phyloP scores from a whole-genome alignment of 495 filamentous ascomycete genomes.

The Xylaria sp. region DNA sequence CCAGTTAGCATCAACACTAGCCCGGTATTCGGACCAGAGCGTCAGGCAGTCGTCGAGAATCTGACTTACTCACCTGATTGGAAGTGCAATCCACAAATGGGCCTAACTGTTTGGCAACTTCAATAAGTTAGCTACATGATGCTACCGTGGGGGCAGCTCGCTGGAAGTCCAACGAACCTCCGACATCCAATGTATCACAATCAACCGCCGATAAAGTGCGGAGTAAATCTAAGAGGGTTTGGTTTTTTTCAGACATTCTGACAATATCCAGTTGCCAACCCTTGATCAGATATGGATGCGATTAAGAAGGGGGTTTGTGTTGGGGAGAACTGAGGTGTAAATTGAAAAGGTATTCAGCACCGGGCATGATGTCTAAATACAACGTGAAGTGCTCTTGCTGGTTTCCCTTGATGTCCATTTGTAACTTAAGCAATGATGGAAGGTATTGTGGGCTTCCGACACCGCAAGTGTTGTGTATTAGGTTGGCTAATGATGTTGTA shows the following conservation, averaged over 20 bases:
- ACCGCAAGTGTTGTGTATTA: no score
- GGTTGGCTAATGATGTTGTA: no score
- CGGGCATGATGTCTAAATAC: neutral
- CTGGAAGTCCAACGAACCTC: slow-evolving; percentile 47
- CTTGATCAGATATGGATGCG: neutral
- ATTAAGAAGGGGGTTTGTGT: neutral
- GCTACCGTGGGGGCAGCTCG: neutral
- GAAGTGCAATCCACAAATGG: slow-evolving; percentile 73
- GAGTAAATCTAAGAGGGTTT: slow-evolving; percentile 43
- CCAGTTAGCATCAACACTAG: neutral
- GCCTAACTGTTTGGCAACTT: slow-evolving; percentile 62
- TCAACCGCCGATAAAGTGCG: slow-evolving; percentile 54
- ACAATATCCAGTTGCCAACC: neutral
- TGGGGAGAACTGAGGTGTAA: neutral
- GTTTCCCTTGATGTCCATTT: neutral
- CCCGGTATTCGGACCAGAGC: neutral
- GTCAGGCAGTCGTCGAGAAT: neutral
- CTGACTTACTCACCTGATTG: slow-evolving; percentile 58
- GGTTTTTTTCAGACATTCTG: slow-evolving; percentile 3
- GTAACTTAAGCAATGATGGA: neutral
- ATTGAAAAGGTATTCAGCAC: neutral
- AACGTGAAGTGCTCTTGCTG: neutral
- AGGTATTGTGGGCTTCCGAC: neutral
- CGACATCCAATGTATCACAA: slow-evolving; percentile 66
- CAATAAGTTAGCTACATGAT: slow-evolving; percentile 11